Evolutionary conservation across 257 asterid genomes (phyloP), one percentile per base, ranked within the genome.

Genomic region (Nicotiana obtusifolia): DNA sequence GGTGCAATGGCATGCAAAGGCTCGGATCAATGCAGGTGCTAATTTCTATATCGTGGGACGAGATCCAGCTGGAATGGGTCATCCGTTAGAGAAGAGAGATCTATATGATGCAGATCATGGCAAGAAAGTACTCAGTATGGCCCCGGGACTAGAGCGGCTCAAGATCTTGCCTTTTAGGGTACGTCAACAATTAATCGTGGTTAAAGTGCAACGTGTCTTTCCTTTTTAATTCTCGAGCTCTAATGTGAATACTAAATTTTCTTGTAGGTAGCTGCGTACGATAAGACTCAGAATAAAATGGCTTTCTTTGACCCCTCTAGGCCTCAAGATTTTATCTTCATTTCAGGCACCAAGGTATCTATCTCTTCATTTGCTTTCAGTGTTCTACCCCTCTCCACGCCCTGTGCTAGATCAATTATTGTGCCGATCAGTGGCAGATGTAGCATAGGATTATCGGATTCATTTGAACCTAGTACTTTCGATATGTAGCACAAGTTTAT

Each of bases 1-100:
- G 88, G 99, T 95, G 24, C 99, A 95, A 64, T 93, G 99, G 99
- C 99, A 95, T 79, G 99, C 99, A 4, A 93, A 95, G 90, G 99
- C 99, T 69, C 89, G 98, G 75, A 91, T 95, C 15, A 95, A 95
- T 66, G 99, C 99, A 4, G 99, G 98, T 20, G 98, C 99, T 10
- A 93, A 95, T 83, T 95, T 95, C 81, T 95, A 95, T 79, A 93
- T 95, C 4, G 99, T 93, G 13, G 97, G 98, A 4, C 89, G 98
- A 9, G 99, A 95, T 83, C 99, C 98, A 24, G 99, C 99, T 41
- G 99, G 99, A 62, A 92, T 95, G 99, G 81, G 95, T 82, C 99
- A 95, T 81, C 99, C 99, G 0, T 22, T 88, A 14, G 99, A 93
- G 92, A 89, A 95, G 79, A 77, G 99, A 80, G 99, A 95, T 85